Conservation (phyloP, 2,329 filamentous ascomycete genomes). For the Colletotrichum abscissum region DNA sequence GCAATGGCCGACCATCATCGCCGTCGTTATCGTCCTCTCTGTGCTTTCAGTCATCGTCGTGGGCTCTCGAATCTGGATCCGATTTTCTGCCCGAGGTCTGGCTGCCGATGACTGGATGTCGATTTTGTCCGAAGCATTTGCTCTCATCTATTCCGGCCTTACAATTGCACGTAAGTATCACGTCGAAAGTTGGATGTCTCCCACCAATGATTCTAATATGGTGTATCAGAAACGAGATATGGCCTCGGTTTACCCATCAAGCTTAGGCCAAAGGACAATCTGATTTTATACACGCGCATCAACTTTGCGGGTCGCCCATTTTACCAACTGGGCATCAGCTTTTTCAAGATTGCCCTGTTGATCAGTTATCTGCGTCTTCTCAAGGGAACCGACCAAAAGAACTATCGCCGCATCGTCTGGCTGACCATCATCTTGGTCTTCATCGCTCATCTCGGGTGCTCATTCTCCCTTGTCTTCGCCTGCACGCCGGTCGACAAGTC, state of each 20-base stretch:
- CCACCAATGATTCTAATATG: not conserved
- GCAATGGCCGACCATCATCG: conserved; percentile 59
- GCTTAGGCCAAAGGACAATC: conserved; percentile 54
- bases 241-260: conserved; percentile 61
- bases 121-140: conserved; percentile 55
- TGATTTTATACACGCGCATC: conserved; percentile 57
- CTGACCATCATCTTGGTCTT: conserved; percentile 55
- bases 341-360: conserved; percentile 66
- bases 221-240: conserved; percentile 59
- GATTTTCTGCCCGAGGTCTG: conserved; percentile 54
- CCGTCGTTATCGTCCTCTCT: conserved; percentile 59
- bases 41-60: conserved; percentile 55
- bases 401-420: conserved; percentile 58
- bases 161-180: conserved; percentile 59
- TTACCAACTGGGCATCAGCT: conserved; percentile 65
- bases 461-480: conserved; percentile 61
- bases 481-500: conserved; percentile 60
- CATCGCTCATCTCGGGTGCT: conserved; percentile 59
- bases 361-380: conserved; percentile 64
- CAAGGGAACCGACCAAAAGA: conserved; percentile 56
- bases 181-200: no score
- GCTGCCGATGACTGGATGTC: conserved; percentile 60
- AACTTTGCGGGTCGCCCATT: conserved; percentile 66
- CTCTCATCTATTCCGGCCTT: conserved; percentile 59
- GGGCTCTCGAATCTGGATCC: conserved; percentile 53